Evolutionary conservation across 768 basidiomycete species (phyloP).

Genomic region (Mycena epipterygia): DNA sequence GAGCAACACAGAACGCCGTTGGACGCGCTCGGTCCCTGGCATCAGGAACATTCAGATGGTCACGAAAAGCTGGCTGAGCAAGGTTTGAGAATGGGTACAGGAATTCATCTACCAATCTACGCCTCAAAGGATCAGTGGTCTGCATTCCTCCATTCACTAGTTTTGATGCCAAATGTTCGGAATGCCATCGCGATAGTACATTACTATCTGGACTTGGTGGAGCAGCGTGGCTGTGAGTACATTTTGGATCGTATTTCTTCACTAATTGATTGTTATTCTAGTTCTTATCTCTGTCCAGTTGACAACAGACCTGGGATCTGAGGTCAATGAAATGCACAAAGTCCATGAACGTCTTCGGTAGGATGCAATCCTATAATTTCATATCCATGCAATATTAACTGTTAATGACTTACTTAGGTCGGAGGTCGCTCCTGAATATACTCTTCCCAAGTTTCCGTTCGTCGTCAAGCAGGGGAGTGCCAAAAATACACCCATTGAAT

Average conservation of each 20-base stretch:
- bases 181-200: neutral
- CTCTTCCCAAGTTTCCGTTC: neutral
- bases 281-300: slow-evolving; percentile 10
- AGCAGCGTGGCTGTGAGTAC: slow-evolving; percentile 8
- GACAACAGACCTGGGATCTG: neutral
- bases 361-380: too few species aligned
- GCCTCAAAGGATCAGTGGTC: slow-evolving; percentile 9
- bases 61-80: slow-evolving; percentile 16
- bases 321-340: slow-evolving; percentile 8
- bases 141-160: neutral
- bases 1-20: neutral
- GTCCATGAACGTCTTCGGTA: slow-evolving; percentile 3
- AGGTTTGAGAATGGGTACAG: neutral
- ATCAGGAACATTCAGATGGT: slow-evolving; percentile 18
- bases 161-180: slow-evolving; percentile 10
- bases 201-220: neutral
- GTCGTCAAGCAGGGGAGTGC: neutral
- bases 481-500: slow-evolving; percentile 18
- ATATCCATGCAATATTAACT: neutral
- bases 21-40: slow-evolving; percentile 5
- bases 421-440: slow-evolving; percentile 5
- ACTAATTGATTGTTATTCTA: too few species aligned
- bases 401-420: too few species aligned
- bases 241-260: neutral
- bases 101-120: slow-evolving; percentile 21